These are phyloP conservation scores for Trametes gibbosa DNA, from an alignment of 768 basidiomycete genomes.

Conservation along the genomic window DNA sequence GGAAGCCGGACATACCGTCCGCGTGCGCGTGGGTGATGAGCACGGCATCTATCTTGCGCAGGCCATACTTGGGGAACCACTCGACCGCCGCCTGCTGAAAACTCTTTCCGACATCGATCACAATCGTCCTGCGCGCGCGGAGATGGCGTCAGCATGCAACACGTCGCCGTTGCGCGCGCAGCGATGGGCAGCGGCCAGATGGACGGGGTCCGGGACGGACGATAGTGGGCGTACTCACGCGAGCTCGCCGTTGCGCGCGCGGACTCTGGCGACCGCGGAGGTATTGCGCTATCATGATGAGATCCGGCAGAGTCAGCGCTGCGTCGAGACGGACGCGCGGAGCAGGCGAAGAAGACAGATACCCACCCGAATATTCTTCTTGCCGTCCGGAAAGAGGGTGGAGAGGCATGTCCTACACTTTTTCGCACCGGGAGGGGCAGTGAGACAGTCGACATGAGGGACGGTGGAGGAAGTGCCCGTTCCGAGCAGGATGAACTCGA, in stretches of 20 bases:
- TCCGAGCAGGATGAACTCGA: slow-evolving; percentile 79
- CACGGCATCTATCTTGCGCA: slow-evolving; percentile 71
- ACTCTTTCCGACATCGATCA: slow-evolving; percentile 85
- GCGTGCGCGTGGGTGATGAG: slow-evolving; percentile 89
- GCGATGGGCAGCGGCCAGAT: too few relatives aligned
- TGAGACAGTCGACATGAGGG: slow-evolving; percentile 73
- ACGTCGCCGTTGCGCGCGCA: too few relatives aligned
- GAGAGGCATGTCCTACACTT: slow-evolving; percentile 68
- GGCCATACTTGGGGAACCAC: slow-evolving; percentile 68
- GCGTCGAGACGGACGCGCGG: not conserved
- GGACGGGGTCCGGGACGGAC: not conserved
- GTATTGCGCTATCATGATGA: slow-evolving; percentile 57
- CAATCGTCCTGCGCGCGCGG: slow-evolving; percentile 52
- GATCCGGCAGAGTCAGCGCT: slow-evolving; percentile 2
- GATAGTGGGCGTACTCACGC: slow-evolving; percentile 43
- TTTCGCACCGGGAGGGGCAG: slow-evolving; percentile 50
- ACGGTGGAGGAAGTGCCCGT: slow-evolving; percentile 78
- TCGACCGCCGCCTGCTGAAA: slow-evolving; percentile 58
- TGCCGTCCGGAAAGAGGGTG: slow-evolving; percentile 64
- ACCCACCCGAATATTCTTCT: slow-evolving; percentile 67
- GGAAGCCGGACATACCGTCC: slow-evolving; percentile 47
- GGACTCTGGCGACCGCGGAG: slow-evolving; percentile 58
- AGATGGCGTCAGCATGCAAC: not conserved
- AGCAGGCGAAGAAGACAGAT: not conserved
- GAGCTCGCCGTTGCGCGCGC: slow-evolving; percentile 36